phyloP scores from a whole-genome alignment of 768 basidiomycete species.

The Trametes cubensis region DNA sequence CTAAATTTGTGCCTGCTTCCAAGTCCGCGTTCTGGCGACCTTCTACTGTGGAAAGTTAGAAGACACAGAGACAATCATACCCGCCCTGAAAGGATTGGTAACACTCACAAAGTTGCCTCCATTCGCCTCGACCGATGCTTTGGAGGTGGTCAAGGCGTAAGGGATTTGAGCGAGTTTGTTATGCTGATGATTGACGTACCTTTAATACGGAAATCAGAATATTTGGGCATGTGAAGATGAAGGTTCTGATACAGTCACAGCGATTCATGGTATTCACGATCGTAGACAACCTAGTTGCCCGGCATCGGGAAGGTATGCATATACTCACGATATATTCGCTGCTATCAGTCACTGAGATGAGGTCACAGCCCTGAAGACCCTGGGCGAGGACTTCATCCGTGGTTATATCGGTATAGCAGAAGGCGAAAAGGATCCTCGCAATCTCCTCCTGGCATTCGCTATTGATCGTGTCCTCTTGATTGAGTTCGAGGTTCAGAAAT shows the following conservation, averaged over 20 bases:
- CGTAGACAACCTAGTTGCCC: conserved; percentile 75
- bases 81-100: conserved; percentile 76
- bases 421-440: conserved; percentile 97
- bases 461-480: conserved; percentile 84
- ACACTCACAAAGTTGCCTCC: conserved; percentile 63
- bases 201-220: conserved; percentile 48
- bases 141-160: conserved; percentile 60
- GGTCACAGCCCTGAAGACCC: conserved; percentile 61
- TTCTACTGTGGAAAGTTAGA: conserved; percentile 90
- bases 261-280: conserved; percentile 82
- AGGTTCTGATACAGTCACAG: conserved; percentile 76
- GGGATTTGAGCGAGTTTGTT: conserved; percentile 37
- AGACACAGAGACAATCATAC: conserved; percentile 82
- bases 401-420: conserved; percentile 83
- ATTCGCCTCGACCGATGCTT: conserved; percentile 66
- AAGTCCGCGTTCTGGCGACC: conserved; percentile 78
- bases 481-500: conserved; percentile 78
- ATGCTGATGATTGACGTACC: background rate
- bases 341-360: background rate
- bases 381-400: conserved; percentile 72
- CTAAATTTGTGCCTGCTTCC: conserved; percentile 8
- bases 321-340: background rate
- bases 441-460: conserved; percentile 86
- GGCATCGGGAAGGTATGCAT: conserved; percentile 62
- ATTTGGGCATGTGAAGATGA: conserved; percentile 80